Percentiles rank a stretch among this genome's conserved stretches.
Evolutionary conservation across 2,329 filamentous ascomycete genomes (phyloP).

Genomic region (Fusarium sp.): DNA sequence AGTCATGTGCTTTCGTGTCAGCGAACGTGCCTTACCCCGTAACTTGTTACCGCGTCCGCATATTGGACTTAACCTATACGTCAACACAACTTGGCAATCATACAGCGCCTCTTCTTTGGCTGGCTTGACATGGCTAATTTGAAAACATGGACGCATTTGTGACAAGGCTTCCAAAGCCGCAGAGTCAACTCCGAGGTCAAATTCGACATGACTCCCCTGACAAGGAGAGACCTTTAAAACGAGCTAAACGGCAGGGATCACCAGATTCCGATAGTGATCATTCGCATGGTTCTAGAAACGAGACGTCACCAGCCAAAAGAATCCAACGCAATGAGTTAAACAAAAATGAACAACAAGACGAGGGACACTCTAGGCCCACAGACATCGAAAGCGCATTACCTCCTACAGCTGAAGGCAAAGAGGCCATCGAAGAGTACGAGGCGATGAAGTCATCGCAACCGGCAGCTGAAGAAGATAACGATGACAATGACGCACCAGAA

Average conservation of each 20-base stretch:
- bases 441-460: slow-evolving; percentile 68
- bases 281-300: slow-evolving; percentile 34
- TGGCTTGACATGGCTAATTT: slow-evolving; percentile 18
- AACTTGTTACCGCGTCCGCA: slow-evolving; percentile 27
- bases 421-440: slow-evolving; percentile 85
- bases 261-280: slow-evolving; percentile 39
- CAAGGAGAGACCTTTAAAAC: slow-evolving; percentile 47
- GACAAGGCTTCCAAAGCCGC: slow-evolving; percentile 44
- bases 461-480: slow-evolving; percentile 48
- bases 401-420: slow-evolving; percentile 71
- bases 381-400: slow-evolving; percentile 70
- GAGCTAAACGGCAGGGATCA: slow-evolving; percentile 46
- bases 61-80: background rate
- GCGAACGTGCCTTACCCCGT: slow-evolving; percentile 29
- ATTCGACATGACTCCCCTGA: slow-evolving; percentile 14
- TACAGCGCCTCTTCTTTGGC: background rate
- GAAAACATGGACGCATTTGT: slow-evolving; percentile 55
- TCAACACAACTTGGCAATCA: background rate
- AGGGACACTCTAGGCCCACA: slow-evolving; percentile 41
- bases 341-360: slow-evolving; percentile 31
- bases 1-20: slow-evolving; percentile 57
- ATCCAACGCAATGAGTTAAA: slow-evolving; percentile 28
- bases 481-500: slow-evolving; percentile 50
- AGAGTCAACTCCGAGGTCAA: slow-evolving; percentile 20
- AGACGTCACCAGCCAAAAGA: background rate